Evolutionary conservation across 805 yeast species (phyloP), one percentile per base, ranked within the genome.

Genomic region (Metschnikowia kofuensis): DNA sequence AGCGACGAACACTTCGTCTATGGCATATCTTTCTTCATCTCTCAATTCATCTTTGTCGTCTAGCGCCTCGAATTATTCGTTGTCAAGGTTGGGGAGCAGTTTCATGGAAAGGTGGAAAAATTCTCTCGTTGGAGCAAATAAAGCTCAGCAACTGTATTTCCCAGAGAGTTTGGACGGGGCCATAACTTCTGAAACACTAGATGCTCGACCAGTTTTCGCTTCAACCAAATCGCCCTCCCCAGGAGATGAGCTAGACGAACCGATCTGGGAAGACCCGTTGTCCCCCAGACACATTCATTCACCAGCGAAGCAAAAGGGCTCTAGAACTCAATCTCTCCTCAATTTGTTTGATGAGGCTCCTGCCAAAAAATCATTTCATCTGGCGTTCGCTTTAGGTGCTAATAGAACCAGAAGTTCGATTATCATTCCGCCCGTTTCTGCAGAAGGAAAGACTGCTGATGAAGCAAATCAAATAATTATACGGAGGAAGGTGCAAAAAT

Each of bases 21-120:
- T 70, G 64, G 70, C 76, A 7, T 69, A 70, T 43, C 61, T 70
- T 16, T 70, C 77, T 5, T 69, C 76, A 11, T 72, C 77, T 2
- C 62, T 74, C 46, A 70, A 64, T 46, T 66, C 72, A 3, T 70
- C 76, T 2, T 58, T 67, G 7, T 63, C 69, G 7, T 69, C 74
- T 1, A 56, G 57, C 41, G 66, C 71, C 1, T 69, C 74, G 2
- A 69, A 68, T 44, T 72, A 67, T 53, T 72, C 77, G 0, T 55
- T 73, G 21, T 63, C 73, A 4, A 70, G 72, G 47, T 49, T 72
- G 27, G 76, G 78, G 0, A 68, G 74, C 26, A 68, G 76, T 43
- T 72, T 75, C 50, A 55, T 75, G 54, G 80, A 75, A 9, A 73
- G 70, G 53, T 75, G 80, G 79, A 67, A 66, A 48, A 63, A 61